Percentiles rank a stretch among this genome's conserved stretches.
Conservation (phyloP, 2,329 filamentous ascomycete species). For the Colletotrichum sp. region DNA sequence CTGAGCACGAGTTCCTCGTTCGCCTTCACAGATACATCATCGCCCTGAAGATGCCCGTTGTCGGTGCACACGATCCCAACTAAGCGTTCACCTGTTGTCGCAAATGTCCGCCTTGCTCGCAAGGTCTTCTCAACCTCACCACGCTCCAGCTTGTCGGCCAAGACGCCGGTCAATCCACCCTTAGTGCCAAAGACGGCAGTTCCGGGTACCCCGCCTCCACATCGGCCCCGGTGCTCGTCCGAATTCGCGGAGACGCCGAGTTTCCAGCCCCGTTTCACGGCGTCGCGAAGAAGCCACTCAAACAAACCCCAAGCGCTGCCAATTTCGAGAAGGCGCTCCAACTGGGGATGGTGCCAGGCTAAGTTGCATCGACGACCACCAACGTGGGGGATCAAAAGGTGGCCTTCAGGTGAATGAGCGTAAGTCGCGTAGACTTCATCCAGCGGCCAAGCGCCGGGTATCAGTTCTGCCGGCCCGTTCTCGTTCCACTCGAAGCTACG, state of each 20-base stretch:
- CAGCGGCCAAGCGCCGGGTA: slow-evolving; percentile 36
- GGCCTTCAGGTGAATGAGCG: slow-evolving; percentile 30
- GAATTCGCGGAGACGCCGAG: slow-evolving; percentile 37
- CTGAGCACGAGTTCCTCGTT: slow-evolving; percentile 17
- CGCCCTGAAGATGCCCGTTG: slow-evolving; percentile 26
- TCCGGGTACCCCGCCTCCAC: slow-evolving; percentile 37
- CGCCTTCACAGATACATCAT: slow-evolving; percentile 19
- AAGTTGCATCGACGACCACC: slow-evolving; percentile 37
- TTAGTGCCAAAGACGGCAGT: slow-evolving; percentile 36
- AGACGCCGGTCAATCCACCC: slow-evolving; percentile 30
- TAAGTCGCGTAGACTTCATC: slow-evolving; percentile 41
- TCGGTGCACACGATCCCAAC: slow-evolving; percentile 26
- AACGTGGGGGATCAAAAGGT: slow-evolving; percentile 39
- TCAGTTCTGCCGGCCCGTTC: slow-evolving; percentile 31
- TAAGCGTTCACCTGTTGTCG: slow-evolving; percentile 32
- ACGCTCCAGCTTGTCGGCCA: slow-evolving; percentile 21
- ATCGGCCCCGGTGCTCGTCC: slow-evolving; percentile 38
- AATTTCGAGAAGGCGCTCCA: slow-evolving; percentile 38
- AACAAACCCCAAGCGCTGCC: slow-evolving; percentile 38
- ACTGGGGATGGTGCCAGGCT: slow-evolving; percentile 36
- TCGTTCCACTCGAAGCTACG: slow-evolving; percentile 41
- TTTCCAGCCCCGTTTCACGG: slow-evolving; percentile 33
- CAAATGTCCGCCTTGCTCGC: slow-evolving; percentile 31
- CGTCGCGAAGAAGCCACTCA: slow-evolving; percentile 37
- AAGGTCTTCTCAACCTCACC: slow-evolving; percentile 21